Base-by-base conservation (phyloP, 2,329 filamentous ascomycete species). In the Fusarium gaditjirri region DNA sequence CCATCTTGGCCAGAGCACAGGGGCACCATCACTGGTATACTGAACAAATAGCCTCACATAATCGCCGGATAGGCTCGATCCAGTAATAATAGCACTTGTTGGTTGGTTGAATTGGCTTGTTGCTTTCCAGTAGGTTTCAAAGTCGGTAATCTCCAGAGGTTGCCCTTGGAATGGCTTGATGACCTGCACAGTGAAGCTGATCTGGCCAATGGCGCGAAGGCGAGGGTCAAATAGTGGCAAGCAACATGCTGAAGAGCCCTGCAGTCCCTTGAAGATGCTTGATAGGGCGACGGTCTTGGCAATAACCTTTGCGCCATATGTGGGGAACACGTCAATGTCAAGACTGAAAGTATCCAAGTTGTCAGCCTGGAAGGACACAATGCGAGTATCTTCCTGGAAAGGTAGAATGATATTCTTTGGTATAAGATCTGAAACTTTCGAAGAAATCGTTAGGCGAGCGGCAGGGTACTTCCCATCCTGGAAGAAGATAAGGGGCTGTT, bases 121-220 rank as follows among this genome's bases (percentile, higher is more conserved):
- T 1, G 95, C 95, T 82, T 98, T 99, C 96, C 96, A 99, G 82
- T 99, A 99, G 1, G 96, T 98, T 71, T 97, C 96, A 76, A 98
- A 99, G 78, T 98, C 95, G 2, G 96, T 97, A 68, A 99, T 98
- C 81, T 99, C 96, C 27, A 99, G 86, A 7, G 96, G 94, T 68
- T 94, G 92, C 12, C 96, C 95, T 70, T 91, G 90, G 83, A 98
- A 99, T 1, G 96, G 96, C 78, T 97, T 98, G 80, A 99, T 97
- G 31, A 98, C 94, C 79, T 98, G 95, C 61, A 94, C 97, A 72
- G 93, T 93, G 85, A 99, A 99, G 71, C 91, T 94, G 74, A 98
- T 94, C 77, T 97, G 93, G 10, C 96, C 96, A 77, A 99, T 98
- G 13, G 94, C 93, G 49, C 95, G 90, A 53, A 98, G 87, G 27